phyloP scores from a whole-genome alignment of 2,329 filamentous ascomycete species.

The Tetracladium maxilliforme region DNA sequence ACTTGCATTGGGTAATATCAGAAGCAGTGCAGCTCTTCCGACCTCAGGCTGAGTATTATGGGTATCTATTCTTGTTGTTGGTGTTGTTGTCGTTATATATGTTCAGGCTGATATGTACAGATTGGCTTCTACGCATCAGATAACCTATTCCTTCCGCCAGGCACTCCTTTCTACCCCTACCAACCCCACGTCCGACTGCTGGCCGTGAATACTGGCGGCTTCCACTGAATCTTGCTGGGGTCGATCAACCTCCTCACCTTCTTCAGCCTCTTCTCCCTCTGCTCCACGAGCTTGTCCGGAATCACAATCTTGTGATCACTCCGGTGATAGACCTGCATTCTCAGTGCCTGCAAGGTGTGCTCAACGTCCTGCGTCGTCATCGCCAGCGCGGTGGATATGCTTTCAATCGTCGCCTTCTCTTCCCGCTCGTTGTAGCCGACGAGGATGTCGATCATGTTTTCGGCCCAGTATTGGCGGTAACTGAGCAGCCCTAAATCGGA shows the following conservation, averaged over 20 bases:
- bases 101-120: too few species aligned
- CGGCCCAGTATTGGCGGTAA: constrained; percentile 96
- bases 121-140: constrained; percentile 13
- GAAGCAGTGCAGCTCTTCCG: too few species aligned
- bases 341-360: constrained; percentile 83
- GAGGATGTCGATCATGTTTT: constrained; percentile 82
- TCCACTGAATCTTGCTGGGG: constrained; percentile 74
- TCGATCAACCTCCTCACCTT: constrained; percentile 71
- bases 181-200: constrained; percentile 90
- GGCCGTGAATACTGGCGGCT: constrained; percentile 86
- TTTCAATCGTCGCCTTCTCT: constrained; percentile 70
- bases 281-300: constrained; percentile 64
- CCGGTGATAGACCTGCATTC: constrained; percentile 92
- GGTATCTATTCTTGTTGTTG: too few species aligned
- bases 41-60: too few species aligned
- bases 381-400: constrained; percentile 61
- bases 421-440: constrained; percentile 53
- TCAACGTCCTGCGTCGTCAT: constrained; percentile 98
- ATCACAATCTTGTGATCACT: constrained; percentile 94
- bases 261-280: constrained; percentile 64
- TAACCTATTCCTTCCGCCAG: too few species aligned
- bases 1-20: too few species aligned
- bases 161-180: too few species aligned
- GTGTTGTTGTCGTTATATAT: too few species aligned
- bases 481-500: constrained; percentile 86